Base-by-base conservation (phyloP, 805 yeast genomes). In the Suhomyces prunicola region DNA sequence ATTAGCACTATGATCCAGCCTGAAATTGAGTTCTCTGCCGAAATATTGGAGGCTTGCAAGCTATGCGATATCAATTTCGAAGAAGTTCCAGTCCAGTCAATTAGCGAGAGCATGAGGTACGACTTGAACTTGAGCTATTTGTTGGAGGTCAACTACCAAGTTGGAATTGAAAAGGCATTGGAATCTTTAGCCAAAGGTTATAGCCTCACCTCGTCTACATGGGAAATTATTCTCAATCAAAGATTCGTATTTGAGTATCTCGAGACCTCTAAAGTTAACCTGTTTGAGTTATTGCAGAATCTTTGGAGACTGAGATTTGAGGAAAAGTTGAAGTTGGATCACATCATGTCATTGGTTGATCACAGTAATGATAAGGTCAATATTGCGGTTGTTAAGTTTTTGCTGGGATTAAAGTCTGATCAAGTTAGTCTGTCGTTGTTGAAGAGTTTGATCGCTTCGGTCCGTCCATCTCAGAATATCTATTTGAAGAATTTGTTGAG, bases 161-260 rank as follows among this genome's bases (percentile, higher is more conserved):
- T 55, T 0, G 78, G 77, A 2, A 47, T 55, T 2, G 50, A 52
- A 7, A 55, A 53, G 49, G 75, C 75, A 49, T 42, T 70, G 4
- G 62, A 62, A 10, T 54, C 54, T 4, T 71, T 72, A 54, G 54
- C 56, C 9, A 62, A 63, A n/a, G 76, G 76, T 0, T 64, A 61
- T 39, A 61, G 61, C 6, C 75, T 75, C 59, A 63, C 60, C 19
- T 46, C 60, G 6, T 51, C 52, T 5, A 74, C 79, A 2, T 70
- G 77, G 71, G 57, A 54, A 3, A 62, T 67, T 6, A 44, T 74
- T 3, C 58, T 72, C 24, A 72, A 66, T 47, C 60, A 63, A 24
- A 59, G 60, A 12, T 72, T 73, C 49, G 58, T 66, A 2, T 40
- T 53, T 31, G 64, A 60, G 17, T 17, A 51, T 3, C 59, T 70